These are phyloP conservation scores for Rasamsonia emersonii DNA, from an alignment of 2,329 filamentous ascomycete genomes.

Conservation along the genomic window DNA sequence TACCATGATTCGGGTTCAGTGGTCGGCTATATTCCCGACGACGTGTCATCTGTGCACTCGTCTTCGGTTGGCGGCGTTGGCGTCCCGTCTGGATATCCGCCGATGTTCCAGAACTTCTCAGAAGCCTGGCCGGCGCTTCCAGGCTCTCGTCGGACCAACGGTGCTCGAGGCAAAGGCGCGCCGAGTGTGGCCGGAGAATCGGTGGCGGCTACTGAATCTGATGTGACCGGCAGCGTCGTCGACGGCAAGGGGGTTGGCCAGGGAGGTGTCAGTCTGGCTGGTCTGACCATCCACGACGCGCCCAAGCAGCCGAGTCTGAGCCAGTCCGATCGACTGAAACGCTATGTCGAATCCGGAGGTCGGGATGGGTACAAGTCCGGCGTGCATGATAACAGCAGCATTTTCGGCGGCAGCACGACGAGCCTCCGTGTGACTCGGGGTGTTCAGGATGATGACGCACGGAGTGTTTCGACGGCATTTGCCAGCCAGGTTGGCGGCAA, in stretches of 20 bases:
- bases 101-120: constrained; percentile 91
- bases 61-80: constrained; percentile 79
- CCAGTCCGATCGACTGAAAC: constrained; percentile 84
- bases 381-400: constrained; percentile 51
- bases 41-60: constrained; percentile 91
- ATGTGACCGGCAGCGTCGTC: constrained; percentile 69
- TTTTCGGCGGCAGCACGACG: constrained; percentile 54
- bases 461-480: constrained; percentile 93
- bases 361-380: constrained; percentile 48
- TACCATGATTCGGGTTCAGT: constrained; percentile 75
- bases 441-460: constrained; percentile 67
- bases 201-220: constrained; percentile 82
- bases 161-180: constrained; percentile 57
- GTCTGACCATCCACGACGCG: constrained; percentile 64
- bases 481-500: constrained; percentile 78
- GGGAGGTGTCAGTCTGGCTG: constrained; percentile 80
- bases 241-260: constrained; percentile 63
- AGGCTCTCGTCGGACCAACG: constrained; percentile 55
- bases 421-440: constrained; percentile 42
- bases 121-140: constrained; percentile 84
- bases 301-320: constrained; percentile 65
- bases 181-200: constrained; percentile 85
- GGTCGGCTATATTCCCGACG: constrained; percentile 91
- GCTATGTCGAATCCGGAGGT: constrained; percentile 81
- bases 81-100: constrained; percentile 75